Evolutionary conservation across 2,329 filamentous ascomycete genomes (phyloP), one percentile per base, ranked within the genome.

Genomic region (Paraconiothyrium sp.): DNA sequence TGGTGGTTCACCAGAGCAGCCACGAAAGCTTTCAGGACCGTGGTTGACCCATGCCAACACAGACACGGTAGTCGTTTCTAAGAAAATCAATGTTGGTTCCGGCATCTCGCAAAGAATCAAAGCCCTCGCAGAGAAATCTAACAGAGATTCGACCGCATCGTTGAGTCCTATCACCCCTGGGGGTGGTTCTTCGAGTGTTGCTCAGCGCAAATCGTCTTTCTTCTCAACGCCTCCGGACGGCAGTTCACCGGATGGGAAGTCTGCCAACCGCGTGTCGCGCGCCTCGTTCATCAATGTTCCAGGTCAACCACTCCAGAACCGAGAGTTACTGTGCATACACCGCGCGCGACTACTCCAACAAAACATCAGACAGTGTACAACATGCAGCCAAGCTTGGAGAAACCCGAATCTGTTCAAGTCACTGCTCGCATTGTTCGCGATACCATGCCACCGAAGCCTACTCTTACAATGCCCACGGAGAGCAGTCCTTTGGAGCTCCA

Each of bases 31-130:
- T 6, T 77, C 76, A 20, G 74, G 74, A 37, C 71, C 72, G 34
- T 78, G 74, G 75, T 64, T 71, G 24, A 67, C 65, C 34, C 71
- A 69, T 37, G 54, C 70, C 11, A 72, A 62, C 57, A 62, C 66
- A 3, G 75, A 78, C 24, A 68, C 69, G 3, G 68, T 69, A 20
- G 63, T 67, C 16, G 50, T 85, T 14, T 83, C 87, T 3, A 93
- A 92, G 76, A 96, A 94, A 76, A 85, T 90, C 67, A 95, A 92
- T 71, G 87, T 98, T 27, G 94, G 93, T 8, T 93, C 92, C 9
- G 93, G 92, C 68, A 97, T 99, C 63, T 96, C 94, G 3, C 92
- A 94, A 76, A 90, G 95, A 46, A 98, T 98, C 77, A 96, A 97
- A 78, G 93, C 94, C 7, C 83, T 99, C 57, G 92, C 97, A 75